These are phyloP conservation scores for Monotropa hypopitys DNA, from an alignment of 179 eudicot species.

Conservation along the genomic window DNA sequence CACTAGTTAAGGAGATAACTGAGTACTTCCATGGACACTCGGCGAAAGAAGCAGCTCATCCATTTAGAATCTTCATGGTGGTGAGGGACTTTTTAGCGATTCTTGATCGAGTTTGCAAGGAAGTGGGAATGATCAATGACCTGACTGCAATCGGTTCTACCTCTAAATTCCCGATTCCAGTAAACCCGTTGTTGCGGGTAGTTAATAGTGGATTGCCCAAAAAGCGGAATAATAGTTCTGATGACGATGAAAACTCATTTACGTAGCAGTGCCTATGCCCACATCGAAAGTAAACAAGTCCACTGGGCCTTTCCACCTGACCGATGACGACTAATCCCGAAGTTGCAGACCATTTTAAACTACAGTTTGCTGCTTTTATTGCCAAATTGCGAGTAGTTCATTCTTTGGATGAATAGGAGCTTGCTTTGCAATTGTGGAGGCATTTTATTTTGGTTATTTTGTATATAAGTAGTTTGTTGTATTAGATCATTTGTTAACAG, in stretches of 20 bases:
- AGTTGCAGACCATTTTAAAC: not conserved
- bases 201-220: constrained; percentile 35
- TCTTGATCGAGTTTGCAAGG: constrained; percentile 84
- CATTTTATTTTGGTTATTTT: not conserved
- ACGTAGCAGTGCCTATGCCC: not conserved
- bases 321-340: too few species aligned
- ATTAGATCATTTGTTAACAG: too few species aligned
- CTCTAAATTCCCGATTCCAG: constrained; percentile 66
- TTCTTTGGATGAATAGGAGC: constrained; percentile 18
- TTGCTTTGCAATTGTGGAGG: not conserved
- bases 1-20: constrained; percentile 95
- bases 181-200: constrained; percentile 51
- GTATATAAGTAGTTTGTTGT: too few species aligned
- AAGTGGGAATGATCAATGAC: constrained; percentile 75
- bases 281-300: too few species aligned
- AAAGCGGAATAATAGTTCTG: constrained; percentile 33
- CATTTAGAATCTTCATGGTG: constrained; percentile 82
- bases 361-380: constrained; percentile 2
- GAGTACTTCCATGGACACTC: constrained; percentile 96
- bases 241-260: constrained; percentile 38
- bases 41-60: constrained; percentile 97
- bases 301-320: too few species aligned
- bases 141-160: constrained; percentile 47
- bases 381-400: not conserved
- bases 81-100: constrained; percentile 68